Evolutionary conservation across 2,329 filamentous ascomycete genomes (phyloP).

Genomic region (Cytospora paraplurivora): DNA sequence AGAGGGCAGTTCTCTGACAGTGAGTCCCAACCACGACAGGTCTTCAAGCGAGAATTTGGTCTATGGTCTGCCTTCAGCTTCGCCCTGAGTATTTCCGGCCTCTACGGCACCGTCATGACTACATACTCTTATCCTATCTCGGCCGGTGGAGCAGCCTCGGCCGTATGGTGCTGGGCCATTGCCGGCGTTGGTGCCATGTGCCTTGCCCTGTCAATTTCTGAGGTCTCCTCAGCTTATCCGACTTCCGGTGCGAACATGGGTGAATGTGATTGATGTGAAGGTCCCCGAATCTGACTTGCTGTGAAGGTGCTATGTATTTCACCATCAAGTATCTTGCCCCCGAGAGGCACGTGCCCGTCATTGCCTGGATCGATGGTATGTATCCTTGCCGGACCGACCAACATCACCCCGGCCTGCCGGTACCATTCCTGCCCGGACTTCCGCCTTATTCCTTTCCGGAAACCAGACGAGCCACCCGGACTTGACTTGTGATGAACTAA

Average conservation of each 20-base stretch:
- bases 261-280: not conserved
- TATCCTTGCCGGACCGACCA: slow-evolving; percentile 8
- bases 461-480: not conserved
- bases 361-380: slow-evolving; percentile 49
- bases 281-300: slow-evolving; percentile 30
- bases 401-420: too few species aligned
- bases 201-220: slow-evolving; percentile 55
- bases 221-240: slow-evolving; percentile 60
- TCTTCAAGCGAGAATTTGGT: slow-evolving; percentile 63
- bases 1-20: not conserved
- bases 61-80: slow-evolving; percentile 60
- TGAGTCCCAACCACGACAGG: slow-evolving; percentile 36
- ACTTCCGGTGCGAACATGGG: slow-evolving; percentile 49
- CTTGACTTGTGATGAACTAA: slow-evolving; percentile 1
- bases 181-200: slow-evolving; percentile 59
- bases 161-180: slow-evolving; percentile 61
- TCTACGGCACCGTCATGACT: slow-evolving; percentile 58
- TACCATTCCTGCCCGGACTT: too few species aligned
- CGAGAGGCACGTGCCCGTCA: slow-evolving; percentile 47
- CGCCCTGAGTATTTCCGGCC: slow-evolving; percentile 57
- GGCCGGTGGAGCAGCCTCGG: slow-evolving; percentile 55
- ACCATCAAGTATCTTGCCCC: slow-evolving; percentile 57
- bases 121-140: slow-evolving; percentile 56
- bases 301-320: slow-evolving; percentile 48
- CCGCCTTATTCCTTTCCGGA: not conserved